Base-by-base conservation (phyloP, 805 yeast species). In the Saturnispora sekii region DNA sequence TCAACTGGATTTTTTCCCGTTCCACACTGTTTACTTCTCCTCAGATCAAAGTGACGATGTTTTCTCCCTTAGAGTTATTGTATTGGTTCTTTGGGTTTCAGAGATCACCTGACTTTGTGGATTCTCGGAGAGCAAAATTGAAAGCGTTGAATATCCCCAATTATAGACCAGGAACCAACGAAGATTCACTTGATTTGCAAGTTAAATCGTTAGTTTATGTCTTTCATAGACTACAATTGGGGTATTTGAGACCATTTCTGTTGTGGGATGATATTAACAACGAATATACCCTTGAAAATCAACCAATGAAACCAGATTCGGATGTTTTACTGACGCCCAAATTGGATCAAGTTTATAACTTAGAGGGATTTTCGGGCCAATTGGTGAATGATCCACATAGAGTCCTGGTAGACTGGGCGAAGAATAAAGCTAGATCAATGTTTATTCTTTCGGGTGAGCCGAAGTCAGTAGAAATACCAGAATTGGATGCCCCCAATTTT, bases 371-470 rank as follows among this genome's bases (percentile, higher is more conserved):
- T 52, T 66, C 68, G 40, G 49, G 54, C 9, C 50, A 61, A 7
- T 48, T 81, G 36, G 45, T 66, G n/a, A 50, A 62, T 11, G 85
- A 81, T 58, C 80, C 79, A 45, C 79, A 81, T 56, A 66, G 88
- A 21, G 77, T 82, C 10, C 64, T 80, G 45, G 69, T 79, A 15
- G 89, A 82, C 56, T 82, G 78, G 71, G 57, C 67, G 39, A 80
- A 79, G 55, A 82, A 82, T 65, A 74, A 76, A 59, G 81, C 79
- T 58, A 65, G 90, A 44, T 66, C 84, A 1, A 58, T 74, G 54
- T 72, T 84, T 51, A 68, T 82, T 4, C 59, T 82, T 17, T 64
- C 77, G 3, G 76, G 65, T 21, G 46, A 48, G 8, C 85, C 87
- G 3, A 63, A 55, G 21, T 65, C 67, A 44, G 62, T 33, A 16